Conservation (phyloP, 2,329 filamentous ascomycete genomes). For the Fusarium dlaminii region DNA sequence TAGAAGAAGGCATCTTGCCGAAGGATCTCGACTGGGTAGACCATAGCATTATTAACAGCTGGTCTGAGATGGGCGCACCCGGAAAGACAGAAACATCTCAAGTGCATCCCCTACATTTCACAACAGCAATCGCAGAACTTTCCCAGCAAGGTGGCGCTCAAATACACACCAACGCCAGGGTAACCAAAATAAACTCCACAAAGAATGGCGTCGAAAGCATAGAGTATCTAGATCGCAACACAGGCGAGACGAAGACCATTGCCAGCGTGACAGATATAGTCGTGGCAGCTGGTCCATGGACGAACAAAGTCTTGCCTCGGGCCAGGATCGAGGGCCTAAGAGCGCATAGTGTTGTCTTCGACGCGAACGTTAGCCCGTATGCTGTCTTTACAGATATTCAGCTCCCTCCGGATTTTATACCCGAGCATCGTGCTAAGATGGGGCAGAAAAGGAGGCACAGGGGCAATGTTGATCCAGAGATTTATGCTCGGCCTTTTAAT, state of each 20-base stretch:
- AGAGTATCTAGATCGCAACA: constrained; percentile 63
- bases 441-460: constrained; percentile 64
- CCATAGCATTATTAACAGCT: constrained; percentile 70
- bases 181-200: constrained; percentile 71
- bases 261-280: constrained; percentile 62
- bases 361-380: constrained; percentile 74
- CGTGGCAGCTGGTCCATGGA: constrained; percentile 71
- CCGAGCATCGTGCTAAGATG: constrained; percentile 57
- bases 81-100: constrained; percentile 84
- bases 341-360: constrained; percentile 73
- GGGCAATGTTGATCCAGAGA: constrained; percentile 82
- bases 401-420: constrained; percentile 72
- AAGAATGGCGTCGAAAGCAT: constrained; percentile 67
- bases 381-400: constrained; percentile 88
- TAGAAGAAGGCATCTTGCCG: constrained; percentile 72
- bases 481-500: constrained; percentile 88
- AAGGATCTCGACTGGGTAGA: constrained; percentile 87
- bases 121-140: constrained; percentile 81
- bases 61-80: constrained; percentile 80
- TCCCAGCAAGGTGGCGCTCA: constrained; percentile 75
- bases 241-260: constrained; percentile 49
- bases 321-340: constrained; percentile 67
- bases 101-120: constrained; percentile 93
- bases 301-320: constrained; percentile 64
- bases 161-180: constrained; percentile 72